Evolutionary conservation across 2,329 filamentous ascomycete species (phyloP).

Genomic region (Lachnellula suecica): DNA sequence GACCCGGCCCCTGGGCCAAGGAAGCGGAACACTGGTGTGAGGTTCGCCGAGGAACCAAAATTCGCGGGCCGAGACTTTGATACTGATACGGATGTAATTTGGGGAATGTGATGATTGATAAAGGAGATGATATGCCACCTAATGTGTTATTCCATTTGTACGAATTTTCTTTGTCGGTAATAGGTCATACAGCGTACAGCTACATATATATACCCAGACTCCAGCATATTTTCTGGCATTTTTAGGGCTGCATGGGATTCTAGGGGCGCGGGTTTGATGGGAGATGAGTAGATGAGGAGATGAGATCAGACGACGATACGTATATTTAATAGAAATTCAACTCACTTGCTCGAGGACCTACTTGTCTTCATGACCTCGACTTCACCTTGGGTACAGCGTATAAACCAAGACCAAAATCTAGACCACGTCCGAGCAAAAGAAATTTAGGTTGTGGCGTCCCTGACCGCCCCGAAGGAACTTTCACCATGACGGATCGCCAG

Average conservation of each 20-base stretch:
- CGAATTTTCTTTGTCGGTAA: neutral
- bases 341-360: too few relatives aligned
- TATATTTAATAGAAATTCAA: too few relatives aligned
- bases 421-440: neutral
- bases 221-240: neutral
- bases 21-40: slow-evolving; percentile 16
- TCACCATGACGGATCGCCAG: too few relatives aligned
- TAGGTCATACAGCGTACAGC: neutral
- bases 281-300: neutral
- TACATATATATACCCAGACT: slow-evolving; percentile 2
- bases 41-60: slow-evolving; percentile 21
- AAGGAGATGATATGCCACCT: too few relatives aligned
- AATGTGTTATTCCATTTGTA: slow-evolving; percentile 3
- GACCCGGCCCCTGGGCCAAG: neutral
- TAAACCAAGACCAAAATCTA: neutral
- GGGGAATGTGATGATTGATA: too few relatives aligned
- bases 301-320: too few relatives aligned
- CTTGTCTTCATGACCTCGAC: too few relatives aligned
- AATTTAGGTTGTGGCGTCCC: neutral
- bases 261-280: neutral
- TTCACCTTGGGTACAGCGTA: neutral
- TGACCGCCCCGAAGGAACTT: neutral
- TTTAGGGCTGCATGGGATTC: neutral
- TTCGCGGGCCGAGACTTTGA: slow-evolving; percentile 9
- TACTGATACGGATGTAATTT: slow-evolving; percentile 14